Conservation (phyloP, 140 eudicot species). For the Flaveria floridana region DNA sequence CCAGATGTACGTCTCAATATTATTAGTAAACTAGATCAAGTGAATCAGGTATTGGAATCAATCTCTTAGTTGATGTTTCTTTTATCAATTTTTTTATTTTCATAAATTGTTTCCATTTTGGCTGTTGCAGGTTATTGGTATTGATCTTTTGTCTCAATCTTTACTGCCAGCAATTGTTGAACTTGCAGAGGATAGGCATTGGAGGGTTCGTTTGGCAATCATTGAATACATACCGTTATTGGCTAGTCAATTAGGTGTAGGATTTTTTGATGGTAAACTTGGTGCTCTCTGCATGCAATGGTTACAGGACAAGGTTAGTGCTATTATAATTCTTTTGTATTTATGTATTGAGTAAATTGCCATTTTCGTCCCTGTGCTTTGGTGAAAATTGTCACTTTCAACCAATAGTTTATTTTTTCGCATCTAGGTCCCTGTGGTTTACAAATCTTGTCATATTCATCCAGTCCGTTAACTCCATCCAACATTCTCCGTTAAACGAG, state of each 20-base stretch:
- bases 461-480: no score
- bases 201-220: constrained; percentile 96
- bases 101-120: neutral
- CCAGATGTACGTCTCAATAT: constrained; percentile 99
- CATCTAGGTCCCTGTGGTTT: no score
- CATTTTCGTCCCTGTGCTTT: no score
- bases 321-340: neutral
- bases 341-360: no score
- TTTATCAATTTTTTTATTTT: constrained; percentile 25
- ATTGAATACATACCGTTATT: constrained; percentile 86
- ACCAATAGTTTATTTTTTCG: no score
- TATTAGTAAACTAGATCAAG: constrained; percentile 98
- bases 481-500: no score
- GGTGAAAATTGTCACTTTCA: no score
- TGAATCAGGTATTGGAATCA: constrained; percentile 66
- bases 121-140: constrained; percentile 82
- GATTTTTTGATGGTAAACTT: constrained; percentile 89
- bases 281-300: constrained; percentile 98
- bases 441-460: no score
- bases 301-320: constrained; percentile 84
- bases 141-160: constrained; percentile 90
- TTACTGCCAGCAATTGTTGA: constrained; percentile 87
- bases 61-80: constrained; percentile 13
- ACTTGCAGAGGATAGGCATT: constrained; percentile 96
- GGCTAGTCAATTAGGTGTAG: constrained; percentile 95